phyloP scores from a whole-genome alignment of 441 rosid genomes.

The Pelargonium myrrhifolium region DNA sequence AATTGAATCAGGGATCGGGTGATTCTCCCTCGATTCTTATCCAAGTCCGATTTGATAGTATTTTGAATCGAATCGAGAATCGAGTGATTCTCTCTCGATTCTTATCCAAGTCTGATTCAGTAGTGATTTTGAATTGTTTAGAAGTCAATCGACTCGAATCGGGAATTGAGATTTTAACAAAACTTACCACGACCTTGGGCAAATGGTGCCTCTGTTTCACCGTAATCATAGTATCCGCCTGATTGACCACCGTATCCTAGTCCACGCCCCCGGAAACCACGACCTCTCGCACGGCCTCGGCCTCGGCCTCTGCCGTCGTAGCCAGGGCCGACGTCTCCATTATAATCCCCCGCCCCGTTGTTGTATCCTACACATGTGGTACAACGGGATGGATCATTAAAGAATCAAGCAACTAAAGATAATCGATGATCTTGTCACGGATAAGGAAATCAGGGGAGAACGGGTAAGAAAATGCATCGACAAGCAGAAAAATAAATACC shows the following conservation, averaged over 20 bases:
- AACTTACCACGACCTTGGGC: slow-evolving; percentile 26
- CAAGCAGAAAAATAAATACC: too few relatives aligned
- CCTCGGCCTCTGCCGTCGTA: slow-evolving; percentile 23
- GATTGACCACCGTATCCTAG: slow-evolving; percentile 25
- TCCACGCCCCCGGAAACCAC: slow-evolving; percentile 23
- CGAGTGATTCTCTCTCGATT: too few relatives aligned
- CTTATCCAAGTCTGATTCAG: too few relatives aligned
- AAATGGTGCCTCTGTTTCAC: slow-evolving; percentile 20
- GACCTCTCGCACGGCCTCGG: slow-evolving; percentile 29
- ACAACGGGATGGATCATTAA: background rate
- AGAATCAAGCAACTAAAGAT: background rate
- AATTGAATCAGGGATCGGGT: too few relatives aligned
- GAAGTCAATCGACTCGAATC: too few relatives aligned
- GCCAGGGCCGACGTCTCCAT: slow-evolving; percentile 25
- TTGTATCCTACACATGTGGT: slow-evolving; percentile 18
- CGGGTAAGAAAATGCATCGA: too few relatives aligned
- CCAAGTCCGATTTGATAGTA: too few relatives aligned
- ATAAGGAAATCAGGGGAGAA: too few relatives aligned
- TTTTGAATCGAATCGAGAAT: too few relatives aligned
- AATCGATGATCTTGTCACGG: background rate
- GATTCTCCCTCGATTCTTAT: too few relatives aligned
- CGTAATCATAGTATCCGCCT: slow-evolving; percentile 27
- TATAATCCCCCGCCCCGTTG: slow-evolving; percentile 23
- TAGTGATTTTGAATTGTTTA: too few relatives aligned
- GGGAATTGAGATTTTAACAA: background rate